Evolutionary conservation across 148 eudicot genomes (phyloP).

Genomic region (Rheum nobile): DNA sequence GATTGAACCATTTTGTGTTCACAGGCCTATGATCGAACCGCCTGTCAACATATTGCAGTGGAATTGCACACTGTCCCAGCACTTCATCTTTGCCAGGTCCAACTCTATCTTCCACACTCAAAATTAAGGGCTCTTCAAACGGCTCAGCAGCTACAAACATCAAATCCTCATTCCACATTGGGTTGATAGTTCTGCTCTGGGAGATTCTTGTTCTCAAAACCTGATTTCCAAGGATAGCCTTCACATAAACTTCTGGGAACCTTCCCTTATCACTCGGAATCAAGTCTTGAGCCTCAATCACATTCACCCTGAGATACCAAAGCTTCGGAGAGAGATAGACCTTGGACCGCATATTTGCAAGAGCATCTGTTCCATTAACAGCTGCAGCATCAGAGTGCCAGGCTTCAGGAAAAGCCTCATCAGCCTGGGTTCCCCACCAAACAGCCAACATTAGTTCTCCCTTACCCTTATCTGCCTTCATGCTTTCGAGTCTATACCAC

Average conservation of each 20-base stretch:
- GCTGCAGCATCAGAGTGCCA: slow-evolving; percentile 67
- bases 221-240: slow-evolving; percentile 50
- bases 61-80: slow-evolving; percentile 30
- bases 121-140: slow-evolving; percentile 47
- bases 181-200: slow-evolving; percentile 39
- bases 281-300: slow-evolving; percentile 70
- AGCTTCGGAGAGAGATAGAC: slow-evolving; percentile 69
- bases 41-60: slow-evolving; percentile 34
- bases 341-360: slow-evolving; percentile 54
- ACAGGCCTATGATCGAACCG: slow-evolving; percentile 48
- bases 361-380: slow-evolving; percentile 47
- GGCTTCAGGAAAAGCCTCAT: slow-evolving; percentile 74
- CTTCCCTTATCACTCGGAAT: slow-evolving; percentile 30
- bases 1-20: slow-evolving; percentile 37
- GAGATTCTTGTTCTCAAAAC: slow-evolving; percentile 40
- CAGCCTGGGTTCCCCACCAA: slow-evolving; percentile 80
- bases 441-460: slow-evolving; percentile 77
- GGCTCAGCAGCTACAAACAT: slow-evolving; percentile 74
- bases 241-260: slow-evolving; percentile 52
- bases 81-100: slow-evolving; percentile 40
- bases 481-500: slow-evolving; percentile 62
- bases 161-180: slow-evolving; percentile 69
- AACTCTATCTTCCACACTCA: slow-evolving; percentile 44
- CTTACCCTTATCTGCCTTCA: slow-evolving; percentile 32
- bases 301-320: slow-evolving; percentile 70